phyloP scores from a whole-genome alignment of 345 rosid species.

The Cardamine chenopodiifolia region DNA sequence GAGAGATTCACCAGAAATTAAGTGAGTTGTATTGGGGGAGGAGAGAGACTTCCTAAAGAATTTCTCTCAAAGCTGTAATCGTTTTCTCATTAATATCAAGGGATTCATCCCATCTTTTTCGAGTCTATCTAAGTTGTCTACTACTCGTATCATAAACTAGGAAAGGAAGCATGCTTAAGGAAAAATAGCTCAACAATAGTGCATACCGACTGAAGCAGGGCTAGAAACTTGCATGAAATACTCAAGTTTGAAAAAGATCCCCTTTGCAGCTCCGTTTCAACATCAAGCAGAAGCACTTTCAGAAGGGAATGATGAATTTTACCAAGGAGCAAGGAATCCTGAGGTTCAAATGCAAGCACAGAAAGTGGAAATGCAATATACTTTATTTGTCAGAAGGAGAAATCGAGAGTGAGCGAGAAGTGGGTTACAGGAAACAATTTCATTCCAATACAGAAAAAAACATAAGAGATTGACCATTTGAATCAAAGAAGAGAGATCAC shows the following conservation, averaged over 20 bases:
- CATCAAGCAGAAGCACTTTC: constrained; percentile 76
- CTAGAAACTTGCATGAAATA: constrained; percentile 92
- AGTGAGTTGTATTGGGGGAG: no score
- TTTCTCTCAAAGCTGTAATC: no score
- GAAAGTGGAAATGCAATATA: constrained; percentile 19
- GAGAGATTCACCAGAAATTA: no score
- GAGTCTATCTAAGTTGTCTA: no score
- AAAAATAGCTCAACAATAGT: constrained; percentile 5
- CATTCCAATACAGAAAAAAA: not conserved
- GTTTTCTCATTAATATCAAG: no score
- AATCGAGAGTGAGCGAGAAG: not conserved
- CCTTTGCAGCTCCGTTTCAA: constrained; percentile 62
- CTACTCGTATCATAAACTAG: no score
- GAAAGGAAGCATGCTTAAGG: not conserved
- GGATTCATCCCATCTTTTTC: no score
- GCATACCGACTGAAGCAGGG: constrained; percentile 89
- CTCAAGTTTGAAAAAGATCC: constrained; percentile 55
- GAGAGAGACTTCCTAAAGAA: no score
- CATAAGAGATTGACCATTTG: not conserved
- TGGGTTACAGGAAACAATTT: constrained; percentile 7
- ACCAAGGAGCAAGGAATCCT: constrained; percentile 94
- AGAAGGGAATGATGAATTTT: constrained; percentile 84
- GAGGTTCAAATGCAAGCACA: constrained; percentile 30
- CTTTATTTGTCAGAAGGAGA: constrained; percentile 7
- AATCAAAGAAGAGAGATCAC: constrained; percentile 44